Conservation (phyloP, 106 monocot genomes). For the Acorus gramineus region DNA sequence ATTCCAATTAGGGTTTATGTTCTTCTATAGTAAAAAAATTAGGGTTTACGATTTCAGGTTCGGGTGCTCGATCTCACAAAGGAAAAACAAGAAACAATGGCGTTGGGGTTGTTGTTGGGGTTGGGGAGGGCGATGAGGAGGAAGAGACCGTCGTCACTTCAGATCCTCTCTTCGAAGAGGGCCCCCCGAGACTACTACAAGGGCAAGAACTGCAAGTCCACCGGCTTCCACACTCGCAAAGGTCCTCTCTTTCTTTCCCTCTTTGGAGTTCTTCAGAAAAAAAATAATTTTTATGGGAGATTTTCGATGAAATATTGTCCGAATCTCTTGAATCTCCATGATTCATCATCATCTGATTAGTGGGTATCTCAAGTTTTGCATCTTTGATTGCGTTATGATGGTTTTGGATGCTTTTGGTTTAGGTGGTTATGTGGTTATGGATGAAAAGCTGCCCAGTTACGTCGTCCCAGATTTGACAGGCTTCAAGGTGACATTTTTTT, state of each 20-base stretch:
- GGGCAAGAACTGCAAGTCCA: slow-evolving; percentile 93
- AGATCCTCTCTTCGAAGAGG: slow-evolving; percentile 60
- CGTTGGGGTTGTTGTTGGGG: slow-evolving; percentile 55
- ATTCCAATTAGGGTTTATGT: too few relatives aligned
- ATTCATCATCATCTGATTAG: too few relatives aligned
- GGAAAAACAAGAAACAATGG: slow-evolving; percentile 20
- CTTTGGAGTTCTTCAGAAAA: neutral
- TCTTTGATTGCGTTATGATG: neutral
- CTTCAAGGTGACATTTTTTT: slow-evolving; percentile 32
- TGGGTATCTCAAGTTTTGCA: neutral
- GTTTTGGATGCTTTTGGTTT: neutral
- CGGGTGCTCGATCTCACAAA: too few relatives aligned
- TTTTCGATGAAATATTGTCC: neutral
- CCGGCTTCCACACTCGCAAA: slow-evolving; percentile 89
- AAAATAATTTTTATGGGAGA: too few relatives aligned
- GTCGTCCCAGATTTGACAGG: slow-evolving; percentile 56
- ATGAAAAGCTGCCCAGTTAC: slow-evolving; percentile 62
- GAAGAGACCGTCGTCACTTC: slow-evolving; percentile 55
- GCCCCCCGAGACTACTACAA: slow-evolving; percentile 67
- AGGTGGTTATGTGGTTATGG: slow-evolving; percentile 68
- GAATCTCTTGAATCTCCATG: neutral
- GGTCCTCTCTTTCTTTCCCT: slow-evolving; percentile 16
- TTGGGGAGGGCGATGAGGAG: slow-evolving; percentile 70
- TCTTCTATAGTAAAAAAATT: too few relatives aligned
- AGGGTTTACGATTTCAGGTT: too few relatives aligned